These are phyloP conservation scores for Globisporangium canariense DNA, from an alignment of 352 stramenopile species.

Conservation along the genomic window DNA sequence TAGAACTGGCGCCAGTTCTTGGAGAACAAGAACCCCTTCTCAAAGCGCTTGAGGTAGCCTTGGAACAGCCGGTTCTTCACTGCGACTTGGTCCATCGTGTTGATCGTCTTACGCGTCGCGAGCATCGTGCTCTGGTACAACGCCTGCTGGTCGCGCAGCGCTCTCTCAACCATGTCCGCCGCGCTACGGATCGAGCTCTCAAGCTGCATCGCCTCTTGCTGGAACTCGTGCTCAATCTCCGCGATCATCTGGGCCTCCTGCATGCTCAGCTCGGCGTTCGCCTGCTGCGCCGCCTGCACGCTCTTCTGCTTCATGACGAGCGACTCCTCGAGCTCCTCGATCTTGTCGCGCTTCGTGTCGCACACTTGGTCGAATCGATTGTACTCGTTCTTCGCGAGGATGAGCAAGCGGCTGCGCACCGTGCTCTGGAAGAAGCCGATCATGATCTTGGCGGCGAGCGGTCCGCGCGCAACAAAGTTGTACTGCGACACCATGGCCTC, in stretches of 20 bases:
- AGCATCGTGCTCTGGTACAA: constrained; percentile 79
- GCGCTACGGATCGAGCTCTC: constrained; percentile 35
- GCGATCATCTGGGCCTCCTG: constrained; percentile 50
- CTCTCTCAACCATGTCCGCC: constrained; percentile 42
- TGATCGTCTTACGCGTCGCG: constrained; percentile 68
- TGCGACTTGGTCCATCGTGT: constrained; percentile 68
- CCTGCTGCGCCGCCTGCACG: constrained; percentile 41
- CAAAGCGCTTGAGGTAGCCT: constrained; percentile 73
- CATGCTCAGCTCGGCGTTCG: constrained; percentile 42
- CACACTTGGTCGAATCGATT: constrained; percentile 53
- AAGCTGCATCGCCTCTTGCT: constrained; percentile 35
- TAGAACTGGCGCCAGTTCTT: constrained; percentile 80
- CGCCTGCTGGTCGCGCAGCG: constrained; percentile 52
- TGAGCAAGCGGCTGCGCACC: constrained; percentile 43
- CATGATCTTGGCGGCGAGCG: constrained; percentile 42
- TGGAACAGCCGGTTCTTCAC: constrained; percentile 62
- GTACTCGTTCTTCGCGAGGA: constrained; percentile 53
- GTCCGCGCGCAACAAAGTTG: constrained; percentile 64
- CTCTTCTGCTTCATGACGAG: constrained; percentile 46
- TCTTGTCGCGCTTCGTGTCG: constrained; percentile 41
- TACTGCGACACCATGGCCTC: constrained; percentile 80
- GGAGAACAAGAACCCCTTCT: constrained; percentile 69
- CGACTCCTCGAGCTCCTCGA: constrained; percentile 47
- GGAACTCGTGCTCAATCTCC: constrained; percentile 41
- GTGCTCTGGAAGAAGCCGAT: constrained; percentile 57